Evolutionary conservation across 1,284 basidiomycete species (phyloP).

Genomic region (Cutaneotrichosporon sp.): DNA sequence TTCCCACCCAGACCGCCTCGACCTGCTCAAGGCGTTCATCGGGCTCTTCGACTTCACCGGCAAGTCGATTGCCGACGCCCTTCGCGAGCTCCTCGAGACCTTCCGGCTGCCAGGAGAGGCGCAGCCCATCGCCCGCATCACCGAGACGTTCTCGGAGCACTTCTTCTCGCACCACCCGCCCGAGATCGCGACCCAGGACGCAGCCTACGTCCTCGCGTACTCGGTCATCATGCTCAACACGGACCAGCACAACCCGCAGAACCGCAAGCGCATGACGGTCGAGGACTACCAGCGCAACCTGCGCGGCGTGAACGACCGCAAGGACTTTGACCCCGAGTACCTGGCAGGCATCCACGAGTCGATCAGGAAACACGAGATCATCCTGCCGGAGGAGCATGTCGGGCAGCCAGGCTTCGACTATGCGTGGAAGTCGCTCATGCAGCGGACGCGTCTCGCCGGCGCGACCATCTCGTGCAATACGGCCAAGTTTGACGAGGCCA

Average conservation of each 20-base stretch:
- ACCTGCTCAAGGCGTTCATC: slow-evolving; percentile 85
- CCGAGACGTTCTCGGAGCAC: slow-evolving; percentile 88
- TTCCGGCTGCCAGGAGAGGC: slow-evolving; percentile 95
- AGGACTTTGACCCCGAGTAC: slow-evolving; percentile 82
- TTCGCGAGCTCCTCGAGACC: slow-evolving; percentile 90
- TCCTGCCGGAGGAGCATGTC: slow-evolving; percentile 97
- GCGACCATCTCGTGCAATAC: slow-evolving; percentile 78
- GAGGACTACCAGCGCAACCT: slow-evolving; percentile 94
- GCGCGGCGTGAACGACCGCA: slow-evolving; percentile 85
- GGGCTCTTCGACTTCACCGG: slow-evolving; percentile 85
- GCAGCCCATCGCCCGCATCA: slow-evolving; percentile 91
- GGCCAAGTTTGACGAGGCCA: slow-evolving; percentile 77
- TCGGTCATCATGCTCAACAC: slow-evolving; percentile 99
- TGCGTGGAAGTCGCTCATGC: slow-evolving; percentile 94
- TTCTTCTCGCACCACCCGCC: slow-evolving; percentile 84
- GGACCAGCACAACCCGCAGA: slow-evolving; percentile 95
- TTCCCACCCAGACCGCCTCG: slow-evolving; percentile 82
- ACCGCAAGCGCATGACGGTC: slow-evolving; percentile 93
- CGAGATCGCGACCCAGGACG: slow-evolving; percentile 88
- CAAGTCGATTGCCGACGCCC: slow-evolving; percentile 90
- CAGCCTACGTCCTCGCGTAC: slow-evolving; percentile 91
- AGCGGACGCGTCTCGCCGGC: slow-evolving; percentile 76
- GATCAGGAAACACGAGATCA: slow-evolving; percentile 90
- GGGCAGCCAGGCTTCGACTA: slow-evolving; percentile 98
- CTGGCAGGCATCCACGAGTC: slow-evolving; percentile 88